Evolutionary conservation across 139 green algal genomes (phyloP), one percentile per base, ranked within the genome.

Genomic region (Edaphochlamys debaryana): DNA sequence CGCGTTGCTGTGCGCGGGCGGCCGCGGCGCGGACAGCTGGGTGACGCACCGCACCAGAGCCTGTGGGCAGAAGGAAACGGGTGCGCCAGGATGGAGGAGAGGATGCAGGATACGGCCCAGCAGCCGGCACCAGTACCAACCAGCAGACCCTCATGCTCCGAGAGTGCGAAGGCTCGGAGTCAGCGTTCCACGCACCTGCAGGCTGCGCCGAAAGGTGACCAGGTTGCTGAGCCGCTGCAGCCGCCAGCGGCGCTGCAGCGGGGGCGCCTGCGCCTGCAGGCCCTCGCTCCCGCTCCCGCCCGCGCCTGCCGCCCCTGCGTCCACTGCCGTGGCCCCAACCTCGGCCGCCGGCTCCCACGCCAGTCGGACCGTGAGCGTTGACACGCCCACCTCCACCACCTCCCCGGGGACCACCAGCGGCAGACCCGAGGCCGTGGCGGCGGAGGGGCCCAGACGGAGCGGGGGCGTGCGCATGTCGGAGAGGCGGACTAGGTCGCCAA

Each of bases 191-290:
- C 69, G 6, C 52, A 79, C 79, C 52, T 67, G 37, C 50, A 78
- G 37, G 15, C 37, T 40, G 9, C 79, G 67, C 52, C 62, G 30
- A 38, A 71, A 85, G 19, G 79, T 85, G n/a, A 69, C n/a, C 34
- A 78, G 20, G 52, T 85, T 85, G 27, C 79, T 67, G 25, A 85
- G 37, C 22, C 67, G 32, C 50, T 85, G 52, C 67, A 85, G 50
- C 67, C 69, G 50, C 79, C 79, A 85, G 37, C 27, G 19, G 20
- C 69, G 67, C 30, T 56, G 11, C 37, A 9, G 15, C n/a, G 8
- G 8, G n/a, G n/a, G n/a, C n/a, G n/a, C n/a, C n/a, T n/a, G n/a
- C n/a, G n/a, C n/a, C n/a, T n/a, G n/a, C n/a, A n/a, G n/a, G n/a
- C n/a, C n/a, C n/a, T n/a, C n/a, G n/a, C n/a, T n/a, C n/a, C n/a